These are phyloP conservation scores for Periconia sp. DNA, from an alignment of 2,329 filamentous ascomycete species.

Conservation along the genomic window DNA sequence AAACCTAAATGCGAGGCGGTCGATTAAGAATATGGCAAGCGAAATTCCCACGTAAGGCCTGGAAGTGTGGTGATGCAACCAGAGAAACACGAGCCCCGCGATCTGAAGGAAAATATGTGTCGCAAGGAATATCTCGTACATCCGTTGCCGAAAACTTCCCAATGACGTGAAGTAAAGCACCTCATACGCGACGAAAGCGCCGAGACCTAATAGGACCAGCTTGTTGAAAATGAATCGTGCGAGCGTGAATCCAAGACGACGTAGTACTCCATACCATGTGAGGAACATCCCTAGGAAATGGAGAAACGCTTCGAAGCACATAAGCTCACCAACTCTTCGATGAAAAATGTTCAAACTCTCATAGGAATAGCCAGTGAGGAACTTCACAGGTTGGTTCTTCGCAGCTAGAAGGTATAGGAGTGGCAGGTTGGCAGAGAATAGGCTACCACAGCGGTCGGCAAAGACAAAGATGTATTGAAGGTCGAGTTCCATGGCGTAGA, in stretches of 20 bases:
- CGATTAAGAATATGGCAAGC: constrained; percentile 63
- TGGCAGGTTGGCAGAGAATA: constrained; percentile 60
- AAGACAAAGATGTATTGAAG: constrained; percentile 62
- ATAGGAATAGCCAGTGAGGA: constrained; percentile 68
- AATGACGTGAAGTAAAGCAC: constrained; percentile 68
- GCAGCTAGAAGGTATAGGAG: constrained; percentile 68
- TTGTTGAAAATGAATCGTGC: constrained; percentile 58
- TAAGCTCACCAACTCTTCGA: constrained; percentile 65
- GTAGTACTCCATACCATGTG: constrained; percentile 61
- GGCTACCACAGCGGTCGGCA: constrained; percentile 62
- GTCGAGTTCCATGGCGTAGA: constrained; percentile 59
- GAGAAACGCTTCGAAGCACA: constrained; percentile 65
- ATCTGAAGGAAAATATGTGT: constrained; percentile 65
- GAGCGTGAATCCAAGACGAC: constrained; percentile 57
- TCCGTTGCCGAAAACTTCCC: constrained; percentile 63
- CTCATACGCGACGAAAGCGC: constrained; percentile 64
- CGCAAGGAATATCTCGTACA: constrained; percentile 69
- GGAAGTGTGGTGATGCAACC: constrained; percentile 62
- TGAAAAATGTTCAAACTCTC: constrained; percentile 71
- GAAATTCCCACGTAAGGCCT: constrained; percentile 61
- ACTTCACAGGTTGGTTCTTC: constrained; percentile 69
- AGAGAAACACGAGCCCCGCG: constrained; percentile 62
- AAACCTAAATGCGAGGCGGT: constrained; percentile 64
- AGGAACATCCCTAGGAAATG: constrained; percentile 63
- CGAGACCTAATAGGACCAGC: constrained; percentile 61